phyloP scores from a whole-genome alignment of 2,329 filamentous ascomycete species.

The Periconia sp. region DNA sequence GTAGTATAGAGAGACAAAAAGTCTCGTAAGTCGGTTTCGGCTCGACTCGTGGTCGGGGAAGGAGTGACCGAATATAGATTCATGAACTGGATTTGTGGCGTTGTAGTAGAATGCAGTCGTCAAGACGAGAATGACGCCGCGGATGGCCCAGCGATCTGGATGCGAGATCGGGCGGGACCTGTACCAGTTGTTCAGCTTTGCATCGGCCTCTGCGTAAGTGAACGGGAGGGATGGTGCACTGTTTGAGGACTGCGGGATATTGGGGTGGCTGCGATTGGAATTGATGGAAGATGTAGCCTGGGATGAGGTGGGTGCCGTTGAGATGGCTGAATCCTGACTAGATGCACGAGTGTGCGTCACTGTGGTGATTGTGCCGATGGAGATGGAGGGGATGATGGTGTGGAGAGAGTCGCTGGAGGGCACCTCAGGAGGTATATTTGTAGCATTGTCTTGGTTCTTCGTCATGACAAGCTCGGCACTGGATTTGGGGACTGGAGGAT shows the following conservation, averaged over 20 bases:
- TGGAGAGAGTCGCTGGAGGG: not conserved
- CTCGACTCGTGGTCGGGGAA: not conserved
- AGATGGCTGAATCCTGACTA: not conserved
- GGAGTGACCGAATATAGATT: not conserved
- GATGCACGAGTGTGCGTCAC: not conserved
- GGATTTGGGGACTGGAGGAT: too few species aligned
- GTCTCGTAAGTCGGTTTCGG: not conserved
- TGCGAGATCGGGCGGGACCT: not conserved
- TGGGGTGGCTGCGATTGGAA: too few species aligned
- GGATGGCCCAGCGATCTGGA: not conserved
- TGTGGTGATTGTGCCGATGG: not conserved
- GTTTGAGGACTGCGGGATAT: too few species aligned
- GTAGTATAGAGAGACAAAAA: too few species aligned
- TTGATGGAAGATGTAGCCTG: not conserved
- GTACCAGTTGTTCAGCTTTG: not conserved
- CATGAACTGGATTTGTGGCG: not conserved
- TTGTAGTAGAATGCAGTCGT: not conserved
- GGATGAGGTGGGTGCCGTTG: slow-evolving; percentile 1
- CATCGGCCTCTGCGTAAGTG: not conserved
- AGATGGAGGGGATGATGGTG: not conserved
- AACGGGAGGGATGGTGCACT: not conserved
- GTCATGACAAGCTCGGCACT: not conserved
- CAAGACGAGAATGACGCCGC: not conserved
- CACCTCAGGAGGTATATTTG: too few species aligned
- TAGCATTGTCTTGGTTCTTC: not conserved